phyloP scores from a whole-genome alignment of 306 rosid genomes.

The Pyrus betulifolia region DNA sequence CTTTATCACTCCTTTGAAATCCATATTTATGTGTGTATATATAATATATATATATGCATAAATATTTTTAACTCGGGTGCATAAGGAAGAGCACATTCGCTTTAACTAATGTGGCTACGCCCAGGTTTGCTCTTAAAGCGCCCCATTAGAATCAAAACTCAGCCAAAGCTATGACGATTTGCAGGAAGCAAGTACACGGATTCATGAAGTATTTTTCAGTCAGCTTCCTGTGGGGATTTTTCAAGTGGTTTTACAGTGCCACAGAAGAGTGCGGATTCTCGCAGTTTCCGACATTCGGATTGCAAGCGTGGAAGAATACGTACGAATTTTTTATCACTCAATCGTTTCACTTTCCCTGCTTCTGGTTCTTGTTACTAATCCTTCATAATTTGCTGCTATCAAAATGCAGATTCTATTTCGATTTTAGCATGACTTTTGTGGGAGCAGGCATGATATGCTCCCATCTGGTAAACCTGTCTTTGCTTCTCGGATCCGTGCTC shows the following conservation, averaged over 20 bases:
- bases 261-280: constrained; percentile 66
- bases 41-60: too few species aligned
- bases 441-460: constrained; percentile 99
- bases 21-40: neutral
- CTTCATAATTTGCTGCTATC: neutral
- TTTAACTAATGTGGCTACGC: neutral
- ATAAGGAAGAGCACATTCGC: too few species aligned
- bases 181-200: constrained; percentile 77
- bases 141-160: neutral
- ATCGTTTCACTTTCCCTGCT: neutral
- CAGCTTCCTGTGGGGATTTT: constrained; percentile 85
- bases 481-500: constrained; percentile 82
- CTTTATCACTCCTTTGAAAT: neutral
- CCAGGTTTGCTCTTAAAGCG: neutral
- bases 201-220: constrained; percentile 71
- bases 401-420: constrained; percentile 71
- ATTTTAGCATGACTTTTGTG: constrained; percentile 65
- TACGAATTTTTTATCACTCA: constrained; percentile 25
- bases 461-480: constrained; percentile 71
- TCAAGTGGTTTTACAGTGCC: constrained; percentile 90
- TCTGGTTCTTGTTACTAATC: neutral
- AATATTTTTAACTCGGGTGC: too few species aligned
- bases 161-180: neutral
- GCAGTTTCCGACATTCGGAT: constrained; percentile 89
- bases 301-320: constrained; percentile 77